Base-by-base conservation (phyloP, 2,329 filamentous ascomycete species). In the Colletotrichum neosansevieriae region DNA sequence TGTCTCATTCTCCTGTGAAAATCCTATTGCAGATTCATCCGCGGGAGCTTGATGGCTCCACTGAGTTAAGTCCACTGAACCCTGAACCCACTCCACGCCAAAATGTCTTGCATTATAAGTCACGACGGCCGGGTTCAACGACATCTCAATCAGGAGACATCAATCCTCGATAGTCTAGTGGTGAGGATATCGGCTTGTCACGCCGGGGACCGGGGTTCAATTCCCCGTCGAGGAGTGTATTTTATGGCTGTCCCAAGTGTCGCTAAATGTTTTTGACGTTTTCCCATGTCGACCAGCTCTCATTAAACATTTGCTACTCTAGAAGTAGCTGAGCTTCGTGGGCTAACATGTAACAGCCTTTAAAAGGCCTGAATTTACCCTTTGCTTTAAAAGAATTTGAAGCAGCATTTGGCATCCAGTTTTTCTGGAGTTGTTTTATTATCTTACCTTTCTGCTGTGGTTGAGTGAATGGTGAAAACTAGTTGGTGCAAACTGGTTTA, bases 131-230 rank as follows among this genome's bases (percentile, higher is more conserved):
- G n/a, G n/a, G n/a, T n/a, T n/a, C n/a, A n/a, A n/a, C n/a, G n/a
- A n/a, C n/a, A n/a, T n/a, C n/a, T n/a, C n/a, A n/a, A n/a, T n/a
- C 24, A 10, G 36, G 42, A 34, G 34, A 19, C 19, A 12, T 24
- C 15, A 42, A 53, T 60, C 45, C 62, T 40, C 38, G 36, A 59
- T 59, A 51, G 62, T 60, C 62, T 60, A 60, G 40, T 60, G 63
- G 56, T 66, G 63, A 66, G 56, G 40, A 66, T 61, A 60, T 66
- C 63, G n/a, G 63, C 63, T 61, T 66, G 40, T 61, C 47, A 63
- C 53, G 61, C 57, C n/a, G 57, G 57, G 57, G 57, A 59, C 42
- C 44, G 57, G 57, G 57, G 57, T 59, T 59, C 53, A 63, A 63
- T 58, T 57, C 53, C 53, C 44, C 53, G 42, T 63, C 44, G 44